These are phyloP conservation scores for Aphanomyces invadans DNA, from an alignment of 352 stramenopile genomes.

Conservation along the genomic window DNA sequence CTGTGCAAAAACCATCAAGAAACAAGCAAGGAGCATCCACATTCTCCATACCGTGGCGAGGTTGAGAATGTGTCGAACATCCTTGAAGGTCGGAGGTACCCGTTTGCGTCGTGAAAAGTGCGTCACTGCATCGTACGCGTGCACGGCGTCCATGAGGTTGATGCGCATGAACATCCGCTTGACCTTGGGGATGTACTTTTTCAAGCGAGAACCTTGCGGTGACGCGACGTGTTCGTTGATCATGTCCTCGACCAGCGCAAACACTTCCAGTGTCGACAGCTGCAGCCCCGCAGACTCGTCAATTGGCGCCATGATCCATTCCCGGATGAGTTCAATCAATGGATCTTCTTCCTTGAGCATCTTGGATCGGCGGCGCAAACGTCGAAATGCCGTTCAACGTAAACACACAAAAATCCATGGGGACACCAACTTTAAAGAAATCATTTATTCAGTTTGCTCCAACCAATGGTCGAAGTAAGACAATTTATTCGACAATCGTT, in stretches of 20 bases:
- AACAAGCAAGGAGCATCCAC: too few species aligned
- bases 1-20: too few species aligned
- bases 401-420: too few species aligned
- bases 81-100: constrained; percentile 77
- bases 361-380: neutral
- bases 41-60: constrained; percentile 55
- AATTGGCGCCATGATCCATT: constrained; percentile 75
- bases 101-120: constrained; percentile 70
- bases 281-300: constrained; percentile 52
- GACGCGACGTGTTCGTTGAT: constrained; percentile 57
- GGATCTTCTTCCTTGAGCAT: constrained; percentile 83
- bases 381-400: too few species aligned
- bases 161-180: constrained; percentile 65
- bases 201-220: constrained; percentile 38
- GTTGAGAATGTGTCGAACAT: constrained; percentile 80
- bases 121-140: constrained; percentile 59
- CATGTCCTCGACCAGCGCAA: constrained; percentile 66
- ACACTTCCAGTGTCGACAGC: constrained; percentile 56
- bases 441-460: too few species aligned
- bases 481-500: too few species aligned
- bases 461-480: too few species aligned
- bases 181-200: constrained; percentile 54
- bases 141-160: constrained; percentile 50
- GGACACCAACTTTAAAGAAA: too few species aligned
- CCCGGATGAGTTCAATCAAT: constrained; percentile 77